These are phyloP conservation scores for Pterocarpus santalinus DNA, from an alignment of 306 rosid species.

Conservation along the genomic window DNA sequence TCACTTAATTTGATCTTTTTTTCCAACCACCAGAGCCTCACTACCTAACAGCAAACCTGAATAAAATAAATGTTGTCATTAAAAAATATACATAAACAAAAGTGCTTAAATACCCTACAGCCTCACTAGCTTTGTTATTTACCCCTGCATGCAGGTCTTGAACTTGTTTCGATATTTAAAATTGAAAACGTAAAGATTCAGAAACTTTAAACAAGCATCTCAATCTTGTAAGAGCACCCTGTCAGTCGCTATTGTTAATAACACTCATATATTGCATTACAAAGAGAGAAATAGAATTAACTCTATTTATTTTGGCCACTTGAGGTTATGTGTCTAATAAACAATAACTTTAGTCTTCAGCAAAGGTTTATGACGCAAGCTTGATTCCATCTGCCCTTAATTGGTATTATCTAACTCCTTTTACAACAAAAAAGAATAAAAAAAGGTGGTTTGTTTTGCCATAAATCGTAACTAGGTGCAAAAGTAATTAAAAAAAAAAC, in stretches of 20 bases:
- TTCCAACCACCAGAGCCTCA: slow-evolving; percentile 39
- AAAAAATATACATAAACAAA: neutral
- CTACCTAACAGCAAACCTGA: slow-evolving; percentile 22
- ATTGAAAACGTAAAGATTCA: neutral
- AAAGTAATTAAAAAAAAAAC: neutral
- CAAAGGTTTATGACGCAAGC: neutral
- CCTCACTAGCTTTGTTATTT: slow-evolving; percentile 2
- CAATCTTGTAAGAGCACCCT: neutral
- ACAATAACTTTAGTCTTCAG: neutral
- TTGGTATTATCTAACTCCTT: neutral
- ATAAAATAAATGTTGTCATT: neutral
- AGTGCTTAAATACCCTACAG: neutral
- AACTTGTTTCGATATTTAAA: neutral
- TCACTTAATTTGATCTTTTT: slow-evolving; percentile 17
- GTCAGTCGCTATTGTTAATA: neutral
- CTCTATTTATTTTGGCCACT: neutral
- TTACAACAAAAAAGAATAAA: neutral
- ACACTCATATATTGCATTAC: slow-evolving; percentile 2
- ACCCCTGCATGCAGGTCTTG: neutral
- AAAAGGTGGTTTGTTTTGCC: neutral
- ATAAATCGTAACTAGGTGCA: neutral
- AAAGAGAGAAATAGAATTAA: neutral
- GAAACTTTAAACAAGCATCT: neutral
- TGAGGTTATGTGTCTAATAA: neutral
- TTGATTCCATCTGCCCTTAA: neutral